A percentile compares a stretch with the other conserved stretches of the same genome.
Conservation (phyloP, 345 rosid species). For the Camelina sativa region DNA sequence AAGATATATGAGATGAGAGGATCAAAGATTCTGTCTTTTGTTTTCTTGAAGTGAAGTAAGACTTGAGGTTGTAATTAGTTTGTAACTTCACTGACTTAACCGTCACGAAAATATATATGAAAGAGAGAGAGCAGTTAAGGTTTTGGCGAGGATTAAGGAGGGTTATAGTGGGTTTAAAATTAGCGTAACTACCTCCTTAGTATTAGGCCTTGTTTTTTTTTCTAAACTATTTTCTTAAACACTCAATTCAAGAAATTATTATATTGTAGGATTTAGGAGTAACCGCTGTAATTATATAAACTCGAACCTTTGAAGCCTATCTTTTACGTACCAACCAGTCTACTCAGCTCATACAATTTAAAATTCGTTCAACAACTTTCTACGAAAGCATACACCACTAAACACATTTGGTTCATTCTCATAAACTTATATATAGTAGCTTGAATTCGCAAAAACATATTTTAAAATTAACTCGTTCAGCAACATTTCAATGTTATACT, state of each 20-base stretch:
- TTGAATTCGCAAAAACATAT: too few species aligned
- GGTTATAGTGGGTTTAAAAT: constrained; percentile 30
- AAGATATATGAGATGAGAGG: constrained; percentile 10
- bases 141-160: constrained; percentile 40
- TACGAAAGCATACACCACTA: too few species aligned
- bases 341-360: too few species aligned
- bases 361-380: too few species aligned
- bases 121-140: constrained; percentile 30
- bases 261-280: background rate
- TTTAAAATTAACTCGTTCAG: too few species aligned
- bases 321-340: too few species aligned
- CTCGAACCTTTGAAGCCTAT: too few species aligned
- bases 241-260: background rate
- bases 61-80: constrained; percentile 8
- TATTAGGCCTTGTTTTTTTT: constrained; percentile 26
- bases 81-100: constrained; percentile 1
- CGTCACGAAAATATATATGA: constrained; percentile 22
- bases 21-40: constrained; percentile 34
- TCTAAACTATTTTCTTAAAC: background rate
- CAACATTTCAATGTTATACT: too few species aligned
- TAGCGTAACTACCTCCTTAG: constrained; percentile 29
- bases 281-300: too few species aligned
- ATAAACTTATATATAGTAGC: too few species aligned
- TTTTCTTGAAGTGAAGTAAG: background rate
- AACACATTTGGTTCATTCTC: too few species aligned